These are phyloP conservation scores for Ajuga chamaepitys DNA, from an alignment of 257 asterid genomes.

Conservation along the genomic window DNA sequence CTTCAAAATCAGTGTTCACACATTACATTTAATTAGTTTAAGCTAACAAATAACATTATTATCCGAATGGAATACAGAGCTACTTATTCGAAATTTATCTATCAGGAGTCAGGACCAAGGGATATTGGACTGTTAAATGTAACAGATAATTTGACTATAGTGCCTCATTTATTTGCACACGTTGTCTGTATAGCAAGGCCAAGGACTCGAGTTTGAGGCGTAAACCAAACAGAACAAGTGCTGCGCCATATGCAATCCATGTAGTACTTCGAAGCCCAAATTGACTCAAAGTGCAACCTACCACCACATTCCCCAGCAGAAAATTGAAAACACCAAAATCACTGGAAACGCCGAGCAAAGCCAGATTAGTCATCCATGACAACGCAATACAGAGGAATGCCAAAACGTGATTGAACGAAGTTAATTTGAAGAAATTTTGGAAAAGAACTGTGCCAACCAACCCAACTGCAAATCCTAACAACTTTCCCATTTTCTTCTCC, in stretches of 20 bases:
- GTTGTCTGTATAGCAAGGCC: too few relatives aligned
- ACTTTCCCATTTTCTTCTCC: neutral
- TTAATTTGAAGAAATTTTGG: slow-evolving; percentile 15
- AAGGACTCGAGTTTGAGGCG: neutral
- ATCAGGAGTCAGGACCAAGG: too few relatives aligned
- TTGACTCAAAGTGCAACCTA: slow-evolving; percentile 18
- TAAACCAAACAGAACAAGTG: neutral
- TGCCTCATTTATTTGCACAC: too few relatives aligned
- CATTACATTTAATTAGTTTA: too few relatives aligned
- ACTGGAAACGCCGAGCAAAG: neutral
- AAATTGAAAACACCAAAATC: slow-evolving; percentile 17
- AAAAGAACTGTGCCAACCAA: slow-evolving; percentile 4
- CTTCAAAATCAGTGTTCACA: too few relatives aligned
- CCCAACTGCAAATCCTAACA: slow-evolving; percentile 5
- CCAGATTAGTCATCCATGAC: slow-evolving; percentile 7
- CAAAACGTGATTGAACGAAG: slow-evolving; percentile 2
- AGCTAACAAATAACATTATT: too few relatives aligned
- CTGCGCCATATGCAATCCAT: slow-evolving; percentile 2
- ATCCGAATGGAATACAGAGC: too few relatives aligned
- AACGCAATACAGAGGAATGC: slow-evolving; percentile 13
- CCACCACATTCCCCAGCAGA: slow-evolving; percentile 11
- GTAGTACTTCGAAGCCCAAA: slow-evolving; percentile 12
- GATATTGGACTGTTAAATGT: too few relatives aligned
- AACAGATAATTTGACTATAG: too few relatives aligned
- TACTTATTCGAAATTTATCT: too few relatives aligned